Evolutionary conservation across 2,329 filamentous ascomycete species (phyloP), one percentile per base, ranked within the genome.

Genomic region (Aspergillus proliferans): DNA sequence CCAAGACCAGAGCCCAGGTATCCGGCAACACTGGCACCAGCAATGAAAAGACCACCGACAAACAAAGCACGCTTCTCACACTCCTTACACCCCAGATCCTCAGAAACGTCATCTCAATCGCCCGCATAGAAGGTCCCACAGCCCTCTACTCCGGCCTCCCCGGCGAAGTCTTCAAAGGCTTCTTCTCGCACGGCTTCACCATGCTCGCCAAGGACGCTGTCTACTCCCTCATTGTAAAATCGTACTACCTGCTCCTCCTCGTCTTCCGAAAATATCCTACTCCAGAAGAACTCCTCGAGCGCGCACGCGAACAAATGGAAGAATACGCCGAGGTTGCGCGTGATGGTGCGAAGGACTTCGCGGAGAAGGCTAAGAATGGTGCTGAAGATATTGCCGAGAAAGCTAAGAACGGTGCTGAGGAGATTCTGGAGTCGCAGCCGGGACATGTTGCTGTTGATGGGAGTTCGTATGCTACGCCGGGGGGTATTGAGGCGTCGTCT

Each of bases 131-230:
- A 61, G 90, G 90, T 0, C 52, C 84, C 0, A 63, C 65, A 3
- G 85, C 83, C 0, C 70, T 95, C 7, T 95, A 94, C 63, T 81
- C 86, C 44, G 90, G 89, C 4, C 73, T 95, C 0, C 77, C 77
- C 12, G 87, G 84, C 4, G 88, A 94, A 68, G 76, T 95, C 3
- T 68, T 91, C 7, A 91, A 90, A 60, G 86, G 87, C 0, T 94
- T 95, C 71, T 84, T 95, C 60, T 84, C 83, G 19, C 89, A 95
- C 60, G 90, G 90, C 0, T 79, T 90, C 46, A 92, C 89, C 1
- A 95, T 95, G 87, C 73, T 92, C 47, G 82, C 87, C 50, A 95
- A 95, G 69, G 87, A 92, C 48, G 72, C 80, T 4, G 80, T 93
- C 7, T 87, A 95, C 64, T 76, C 80, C 24, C 67, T 84, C 14